Percentiles rank a stretch among this genome's conserved stretches.
Evolutionary conservation across 352 stramenopile species (phyloP).

Genomic region (Phytophthora pistaciae): DNA sequence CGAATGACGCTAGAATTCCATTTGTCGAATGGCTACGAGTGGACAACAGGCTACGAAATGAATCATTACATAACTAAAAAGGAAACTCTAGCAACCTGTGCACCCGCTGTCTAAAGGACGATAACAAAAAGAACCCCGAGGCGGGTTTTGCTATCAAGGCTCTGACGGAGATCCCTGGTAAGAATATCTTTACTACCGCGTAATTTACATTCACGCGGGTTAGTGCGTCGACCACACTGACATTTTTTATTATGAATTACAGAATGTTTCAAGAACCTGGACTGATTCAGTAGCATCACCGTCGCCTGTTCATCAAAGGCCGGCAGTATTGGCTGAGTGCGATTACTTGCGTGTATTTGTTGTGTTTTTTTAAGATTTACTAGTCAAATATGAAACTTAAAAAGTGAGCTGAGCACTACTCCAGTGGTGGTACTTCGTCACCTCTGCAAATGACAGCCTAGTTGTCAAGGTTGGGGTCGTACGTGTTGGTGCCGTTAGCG

Average conservation of each 20-base stretch:
- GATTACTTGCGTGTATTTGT: neutral
- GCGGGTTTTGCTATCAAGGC: slow-evolving; percentile 75
- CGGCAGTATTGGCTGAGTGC: neutral
- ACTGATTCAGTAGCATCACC: slow-evolving; percentile 41
- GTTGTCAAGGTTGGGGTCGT: slow-evolving; percentile 14
- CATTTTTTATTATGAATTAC: neutral
- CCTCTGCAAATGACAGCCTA: neutral
- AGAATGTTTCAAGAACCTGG: slow-evolving; percentile 59
- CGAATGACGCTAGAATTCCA: too few relatives aligned
- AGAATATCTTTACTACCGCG: neutral
- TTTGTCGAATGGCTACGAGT: too few relatives aligned
- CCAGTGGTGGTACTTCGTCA: too few relatives aligned
- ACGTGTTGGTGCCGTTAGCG: slow-evolving; percentile 41
- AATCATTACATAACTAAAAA: too few relatives aligned
- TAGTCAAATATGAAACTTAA: neutral
- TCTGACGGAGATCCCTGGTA: slow-evolving; percentile 83
- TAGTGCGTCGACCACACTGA: neutral
- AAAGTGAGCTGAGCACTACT: too few relatives aligned
- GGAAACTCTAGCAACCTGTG: too few relatives aligned
- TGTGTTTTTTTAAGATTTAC: neutral
- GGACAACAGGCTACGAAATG: too few relatives aligned
- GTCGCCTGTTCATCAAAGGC: neutral
- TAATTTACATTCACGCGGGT: slow-evolving; percentile 1
- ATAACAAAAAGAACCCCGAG: slow-evolving; percentile 49
- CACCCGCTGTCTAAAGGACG: too few relatives aligned